Base-by-base conservation (phyloP, 345 rosid species). In the Arabis alpina region DNA sequence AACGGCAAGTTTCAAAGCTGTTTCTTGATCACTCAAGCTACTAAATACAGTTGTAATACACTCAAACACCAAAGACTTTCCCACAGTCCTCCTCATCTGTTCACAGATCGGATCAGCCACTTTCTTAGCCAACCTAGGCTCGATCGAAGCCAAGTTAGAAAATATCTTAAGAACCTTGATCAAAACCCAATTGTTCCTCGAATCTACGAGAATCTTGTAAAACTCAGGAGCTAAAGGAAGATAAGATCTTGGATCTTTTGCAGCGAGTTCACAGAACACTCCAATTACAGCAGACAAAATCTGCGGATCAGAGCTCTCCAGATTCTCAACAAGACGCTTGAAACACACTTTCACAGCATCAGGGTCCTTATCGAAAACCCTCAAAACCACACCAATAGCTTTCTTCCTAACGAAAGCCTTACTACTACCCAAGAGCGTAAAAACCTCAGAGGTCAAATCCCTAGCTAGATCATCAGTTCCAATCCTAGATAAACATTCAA, bases 181-280 rank as follows among this genome's bases (percentile, higher is more conserved):
- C 64, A 90, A 66, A 64, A 89, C 84, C 99, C 98, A 92, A 76
- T 90, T 92, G 75, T 86, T 89, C 86, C 79, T 92, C 1, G 99
- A 92, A 81, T 90, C 91, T 1, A 90, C 90, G 66, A 95, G 59
- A 62, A 92, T 79, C 78, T 76, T 92, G 79, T 85, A 90, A 79
- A 95, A 92, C 41, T 87, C 98, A 0, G 97, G 98, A 27, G 99
- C 98, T 60, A 95, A 72, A 0, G 98, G 96, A 71, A 95, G 84
- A 79, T 86, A 92, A 1, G 92, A 82, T 66, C 51, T 73, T 32
- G 99, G 90, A 40, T 92, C 98, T 67, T 82, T 88, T 1, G 76
- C 36, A 34, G 93, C 76, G 71, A 89, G 87, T 76, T 94, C 98
- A 54, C 92, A 84, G 47, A 94, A 92, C 55, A 94, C 92, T 57